Conservation (phyloP, 2,329 filamentous ascomycete species). For the Laburnicola sp. region DNA sequence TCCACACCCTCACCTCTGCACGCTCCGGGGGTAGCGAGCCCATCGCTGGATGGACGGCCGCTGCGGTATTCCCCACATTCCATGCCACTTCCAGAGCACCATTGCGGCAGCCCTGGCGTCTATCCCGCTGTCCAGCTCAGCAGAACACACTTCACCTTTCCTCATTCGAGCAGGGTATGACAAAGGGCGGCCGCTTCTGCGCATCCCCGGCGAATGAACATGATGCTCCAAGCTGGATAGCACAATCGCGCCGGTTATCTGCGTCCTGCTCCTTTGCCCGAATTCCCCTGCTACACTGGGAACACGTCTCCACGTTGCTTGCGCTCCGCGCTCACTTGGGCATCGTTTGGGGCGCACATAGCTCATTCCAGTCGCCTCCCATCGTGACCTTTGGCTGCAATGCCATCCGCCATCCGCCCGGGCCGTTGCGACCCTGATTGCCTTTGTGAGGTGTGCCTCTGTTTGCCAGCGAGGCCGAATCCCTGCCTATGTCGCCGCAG, state of each 20-base stretch:
- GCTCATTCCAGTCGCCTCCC: slow-evolving; percentile 31
- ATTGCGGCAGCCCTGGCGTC: neutral
- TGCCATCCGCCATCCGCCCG: slow-evolving; percentile 40
- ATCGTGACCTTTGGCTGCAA: slow-evolving; percentile 27
- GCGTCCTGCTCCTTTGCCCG: slow-evolving; percentile 1
- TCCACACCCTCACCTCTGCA: neutral
- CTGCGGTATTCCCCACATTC: neutral
- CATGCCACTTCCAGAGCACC: slow-evolving; percentile 5
- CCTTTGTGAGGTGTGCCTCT: slow-evolving; percentile 21
- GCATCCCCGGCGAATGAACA: slow-evolving; percentile 2
- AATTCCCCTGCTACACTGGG: slow-evolving; percentile 2
- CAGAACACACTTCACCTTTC: neutral
- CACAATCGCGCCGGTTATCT: slow-evolving; percentile 2
- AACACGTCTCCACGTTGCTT: slow-evolving; percentile 2
- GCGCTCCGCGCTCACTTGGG: neutral
- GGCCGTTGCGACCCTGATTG: slow-evolving; percentile 41
- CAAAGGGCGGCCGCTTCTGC: neutral
- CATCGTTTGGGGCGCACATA: slow-evolving; percentile 6
- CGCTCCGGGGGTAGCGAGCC: neutral
- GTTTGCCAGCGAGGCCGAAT: slow-evolving; percentile 31
- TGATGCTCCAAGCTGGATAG: neutral
- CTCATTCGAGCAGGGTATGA: neutral
- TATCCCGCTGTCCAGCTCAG: slow-evolving; percentile 7
- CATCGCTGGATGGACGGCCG: neutral
- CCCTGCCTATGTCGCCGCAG: slow-evolving; percentile 24